Evolutionary conservation across 352 stramenopile species (phyloP), one percentile per base, ranked within the genome.

Genomic region (Pythium brassicae): DNA sequence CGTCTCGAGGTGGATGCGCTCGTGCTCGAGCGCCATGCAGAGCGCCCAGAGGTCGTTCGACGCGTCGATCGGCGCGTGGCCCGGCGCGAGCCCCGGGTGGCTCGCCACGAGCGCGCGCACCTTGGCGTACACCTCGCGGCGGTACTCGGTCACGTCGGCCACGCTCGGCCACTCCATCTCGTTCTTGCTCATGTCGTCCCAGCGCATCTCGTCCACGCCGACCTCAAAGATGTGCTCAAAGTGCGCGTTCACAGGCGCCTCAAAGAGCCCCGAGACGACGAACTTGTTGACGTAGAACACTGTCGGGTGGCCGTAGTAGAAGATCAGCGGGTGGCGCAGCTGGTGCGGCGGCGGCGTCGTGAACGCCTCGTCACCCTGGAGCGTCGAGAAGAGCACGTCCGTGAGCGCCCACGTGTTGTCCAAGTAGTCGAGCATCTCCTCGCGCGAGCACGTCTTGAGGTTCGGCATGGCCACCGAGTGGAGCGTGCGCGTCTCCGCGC

Each of bases 101-200:
- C 77, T 97, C 65, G 88, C 69, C 48, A 99, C 87, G 8, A 96
- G 69, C 44, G 86, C 72, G 14, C 86, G 79, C 29, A 98, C 75
- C 10, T 92, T 75, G 26, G 86, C 52, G 72, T 98, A 98, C 10
- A 98, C 93, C 49, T 95, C 48, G 53, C 85, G 86, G 12, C 95
- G 86, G 76, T 99, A 99, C 23, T 76, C 83, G 47, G 92, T 80
- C 23, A 98, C 92, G 50, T 98, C 88, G 10, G 58, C 63, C 46
- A 98, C 85, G 8, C 64, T 84, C 23, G 94, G 95, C 95, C 95
- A 98, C 2, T 92, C 50, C 92, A 97, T 89, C 53, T 97, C 89
- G 68, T 98, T 98, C 76, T 98, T 98, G 62, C 84, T 93, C 89
- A 99, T 98, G 70, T 99, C 95, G 69, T 99, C 96, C 96, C 96